Conservation (phyloP, 495 filamentous ascomycete species). For the Xylaria sp. region DNA sequence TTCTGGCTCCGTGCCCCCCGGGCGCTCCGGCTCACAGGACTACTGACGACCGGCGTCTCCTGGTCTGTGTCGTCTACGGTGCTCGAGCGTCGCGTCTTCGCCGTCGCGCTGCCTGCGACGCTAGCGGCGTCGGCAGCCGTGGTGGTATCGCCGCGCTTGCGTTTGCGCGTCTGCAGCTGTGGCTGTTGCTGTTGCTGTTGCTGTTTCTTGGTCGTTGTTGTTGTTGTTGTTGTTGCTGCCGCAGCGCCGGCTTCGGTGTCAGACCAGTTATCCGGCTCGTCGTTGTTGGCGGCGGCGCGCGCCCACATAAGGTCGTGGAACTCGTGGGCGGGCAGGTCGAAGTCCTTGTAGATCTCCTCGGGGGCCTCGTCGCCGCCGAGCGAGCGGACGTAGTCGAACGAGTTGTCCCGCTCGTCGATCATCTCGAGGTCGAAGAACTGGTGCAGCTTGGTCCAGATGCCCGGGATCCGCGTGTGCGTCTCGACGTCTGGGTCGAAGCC, state of each 20-base stretch:
- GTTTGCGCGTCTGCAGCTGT: slow-evolving; percentile 49
- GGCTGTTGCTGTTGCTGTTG: slow-evolving; percentile 29
- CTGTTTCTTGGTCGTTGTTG: too few relatives aligned
- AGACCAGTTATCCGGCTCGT: slow-evolving; percentile 60
- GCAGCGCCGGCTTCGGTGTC: slow-evolving; percentile 53
- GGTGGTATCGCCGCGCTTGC: slow-evolving; percentile 49
- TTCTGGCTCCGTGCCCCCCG: slow-evolving; percentile 48
- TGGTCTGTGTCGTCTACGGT: slow-evolving; percentile 64
- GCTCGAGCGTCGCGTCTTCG: slow-evolving; percentile 52
- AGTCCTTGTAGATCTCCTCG: slow-evolving; percentile 67
- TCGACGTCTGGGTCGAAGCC: slow-evolving; percentile 73
- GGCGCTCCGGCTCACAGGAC: slow-evolving; percentile 46
- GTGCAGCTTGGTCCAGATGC: slow-evolving; percentile 88
- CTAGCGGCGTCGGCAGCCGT: slow-evolving; percentile 33
- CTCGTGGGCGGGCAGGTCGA: slow-evolving; percentile 77
- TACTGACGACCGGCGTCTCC: slow-evolving; percentile 43
- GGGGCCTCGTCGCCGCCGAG: slow-evolving; percentile 57
- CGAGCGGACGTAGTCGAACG: slow-evolving; percentile 66
- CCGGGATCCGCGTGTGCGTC: slow-evolving; percentile 83
- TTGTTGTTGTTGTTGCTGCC: too few relatives aligned
- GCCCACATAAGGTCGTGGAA: slow-evolving; percentile 79
- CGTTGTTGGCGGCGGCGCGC: slow-evolving; percentile 65
- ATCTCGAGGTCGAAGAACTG: slow-evolving; percentile 86
- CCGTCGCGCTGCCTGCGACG: slow-evolving; percentile 39
- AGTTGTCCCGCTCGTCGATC: slow-evolving; percentile 83